Percentiles rank a stretch among this genome's conserved stretches.
These are phyloP conservation scores for Cyclotella sp. DNA, from an alignment of 108 stramenopile species.

Conservation along the genomic window DNA sequence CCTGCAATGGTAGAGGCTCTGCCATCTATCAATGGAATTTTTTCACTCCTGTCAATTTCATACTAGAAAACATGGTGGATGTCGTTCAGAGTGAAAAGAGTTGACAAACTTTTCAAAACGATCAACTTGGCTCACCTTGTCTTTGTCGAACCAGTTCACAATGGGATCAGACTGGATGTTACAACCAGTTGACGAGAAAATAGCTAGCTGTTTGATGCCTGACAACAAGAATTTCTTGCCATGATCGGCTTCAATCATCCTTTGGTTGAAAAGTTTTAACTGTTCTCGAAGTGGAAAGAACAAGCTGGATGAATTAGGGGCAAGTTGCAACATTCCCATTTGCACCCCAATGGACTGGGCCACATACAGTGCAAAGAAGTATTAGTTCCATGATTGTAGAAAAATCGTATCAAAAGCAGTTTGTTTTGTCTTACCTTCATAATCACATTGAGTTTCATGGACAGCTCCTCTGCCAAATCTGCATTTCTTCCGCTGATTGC, in stretches of 20 bases:
- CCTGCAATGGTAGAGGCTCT: slow-evolving; percentile 11
- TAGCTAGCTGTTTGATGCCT: slow-evolving; percentile 2
- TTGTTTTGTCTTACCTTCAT: slow-evolving; percentile 1
- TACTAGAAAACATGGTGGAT: not conserved
- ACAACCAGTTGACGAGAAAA: not conserved
- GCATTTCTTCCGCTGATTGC: not conserved
- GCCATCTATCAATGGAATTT: not conserved
- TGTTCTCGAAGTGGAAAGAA: slow-evolving; percentile 10
- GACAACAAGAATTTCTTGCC: slow-evolving; percentile 1
- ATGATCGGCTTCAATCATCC: not conserved
- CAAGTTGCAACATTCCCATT: slow-evolving; percentile 8
- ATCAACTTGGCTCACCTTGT: not conserved
- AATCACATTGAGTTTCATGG: slow-evolving; percentile 13
- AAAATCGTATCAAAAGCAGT: not conserved
- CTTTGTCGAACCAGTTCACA: slow-evolving; percentile 15
- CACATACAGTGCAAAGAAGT: not conserved
- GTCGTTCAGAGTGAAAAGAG: not conserved
- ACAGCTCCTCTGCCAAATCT: not conserved
- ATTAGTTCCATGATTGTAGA: not conserved
- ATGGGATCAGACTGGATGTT: slow-evolving; percentile 5
- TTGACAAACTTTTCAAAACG: not conserved
- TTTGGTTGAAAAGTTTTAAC: not conserved
- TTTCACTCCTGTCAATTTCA: not conserved
- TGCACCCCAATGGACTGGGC: not conserved
- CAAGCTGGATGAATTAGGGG: not conserved